Base-by-base conservation (phyloP, 1,284 basidiomycete species). In the Naganishia albida region DNA sequence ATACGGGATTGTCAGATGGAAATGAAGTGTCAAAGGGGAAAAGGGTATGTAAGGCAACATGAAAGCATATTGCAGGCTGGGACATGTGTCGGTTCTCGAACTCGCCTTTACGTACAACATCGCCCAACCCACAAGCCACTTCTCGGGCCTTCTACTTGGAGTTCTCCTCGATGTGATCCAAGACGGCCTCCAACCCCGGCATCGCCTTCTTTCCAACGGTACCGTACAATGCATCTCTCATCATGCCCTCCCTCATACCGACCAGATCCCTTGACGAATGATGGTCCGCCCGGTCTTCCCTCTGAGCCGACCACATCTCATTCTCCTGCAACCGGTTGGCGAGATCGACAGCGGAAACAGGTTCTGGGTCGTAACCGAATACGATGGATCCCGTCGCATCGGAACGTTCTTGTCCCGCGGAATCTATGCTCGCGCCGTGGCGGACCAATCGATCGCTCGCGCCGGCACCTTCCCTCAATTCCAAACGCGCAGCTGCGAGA, bases 171-270 rank as follows among this genome's bases (percentile, higher is more conserved):
- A 49, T 49, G 20, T 53, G 52, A 49, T 60, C 64, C 50, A 65
- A 28, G 7, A 65, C 64, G 20, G 64, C 56, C 28, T 65, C 64
- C n/a, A 65, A 44, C 7, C 64, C 64, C 28, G 64, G 64, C 51
- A 59, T 60, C 2, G 38, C 44, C 51, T 49, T 43, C 25, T 60
- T 60, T 20, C 51, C 56, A 7, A 65, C 56, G 20, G 64, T 65
- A 16, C 64, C 64, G 34, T 54, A 65, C 12, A 65, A 25, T 1
- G 64, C 64, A 48, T 65, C 64, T 40, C 59, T 34, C 42, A 59
- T 52, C 30, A 38, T 60, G 12, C 38, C 44, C 51, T 65, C 64
- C 57, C 57, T 60, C 49, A 65, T 56, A 7, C 30, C 57, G 42
- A 65, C 51, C 64, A 65, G 49, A 50, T 60, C 57, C 57, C 57